Percentiles rank a stretch among this genome's conserved stretches.
phyloP scores from a whole-genome alignment of 352 stramenopile species.

The Globisporangium carolinianum region DNA sequence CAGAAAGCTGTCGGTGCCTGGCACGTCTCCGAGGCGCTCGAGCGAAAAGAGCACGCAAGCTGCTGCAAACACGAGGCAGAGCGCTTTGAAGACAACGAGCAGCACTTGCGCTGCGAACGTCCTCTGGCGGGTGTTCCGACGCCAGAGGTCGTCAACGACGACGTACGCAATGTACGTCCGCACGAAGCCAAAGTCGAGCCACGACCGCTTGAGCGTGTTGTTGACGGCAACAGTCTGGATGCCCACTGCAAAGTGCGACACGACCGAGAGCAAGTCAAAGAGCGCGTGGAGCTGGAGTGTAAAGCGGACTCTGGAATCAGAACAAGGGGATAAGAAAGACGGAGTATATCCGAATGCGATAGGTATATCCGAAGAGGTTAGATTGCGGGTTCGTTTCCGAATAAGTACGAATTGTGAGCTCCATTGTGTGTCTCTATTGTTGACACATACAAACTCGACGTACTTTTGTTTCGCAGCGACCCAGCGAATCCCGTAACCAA shows the following conservation, averaged over 20 bases:
- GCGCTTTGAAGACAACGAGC: constrained; percentile 69
- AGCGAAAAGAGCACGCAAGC: constrained; percentile 79
- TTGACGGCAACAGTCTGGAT: constrained; percentile 60
- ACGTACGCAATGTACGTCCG: constrained; percentile 82
- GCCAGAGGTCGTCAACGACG: constrained; percentile 68
- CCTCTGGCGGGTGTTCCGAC: constrained; percentile 64
- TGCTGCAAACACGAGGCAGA: constrained; percentile 78
- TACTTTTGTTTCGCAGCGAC: constrained; percentile 80
- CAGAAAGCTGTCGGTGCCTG: constrained; percentile 75
- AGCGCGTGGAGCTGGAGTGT: constrained; percentile 60
- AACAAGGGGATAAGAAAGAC: background rate
- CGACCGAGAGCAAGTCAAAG: constrained; percentile 76
- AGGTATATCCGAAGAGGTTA: background rate
- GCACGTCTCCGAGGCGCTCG: constrained; percentile 76
- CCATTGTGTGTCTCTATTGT: no score
- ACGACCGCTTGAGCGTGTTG: constrained; percentile 53
- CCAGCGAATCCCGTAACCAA: constrained; percentile 72
- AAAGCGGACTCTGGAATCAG: constrained; percentile 37
- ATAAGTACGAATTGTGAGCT: no score
- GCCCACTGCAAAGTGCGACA: constrained; percentile 77
- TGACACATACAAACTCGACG: constrained; percentile 7
- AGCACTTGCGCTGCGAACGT: constrained; percentile 70
- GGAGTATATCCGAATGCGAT: background rate
- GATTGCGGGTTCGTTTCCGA: no score
- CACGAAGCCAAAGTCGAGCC: constrained; percentile 84